Base-by-base conservation (phyloP, 768 basidiomycete species). In the Kwoniella heveanensis region DNA sequence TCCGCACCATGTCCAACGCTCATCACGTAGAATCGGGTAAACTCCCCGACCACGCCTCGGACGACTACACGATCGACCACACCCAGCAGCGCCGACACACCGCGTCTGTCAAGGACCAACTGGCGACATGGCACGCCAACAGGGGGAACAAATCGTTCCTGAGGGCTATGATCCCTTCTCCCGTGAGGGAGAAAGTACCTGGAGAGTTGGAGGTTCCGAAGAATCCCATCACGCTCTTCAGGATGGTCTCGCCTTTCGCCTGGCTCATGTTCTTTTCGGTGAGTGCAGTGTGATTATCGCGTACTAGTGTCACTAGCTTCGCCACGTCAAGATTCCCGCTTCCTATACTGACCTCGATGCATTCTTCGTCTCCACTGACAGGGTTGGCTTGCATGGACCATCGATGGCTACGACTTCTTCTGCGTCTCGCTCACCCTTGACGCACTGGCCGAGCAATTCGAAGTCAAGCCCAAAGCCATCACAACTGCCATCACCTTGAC, bases 341-440 rank as follows among this genome's bases (percentile, higher is more conserved):
- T n/a, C n/a, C n/a, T n/a, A n/a, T n/a, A n/a, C n/a, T n/a, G n/a
- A n/a, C n/a, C n/a, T n/a, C n/a, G n/a, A n/a, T n/a, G n/a, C n/a
- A n/a, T n/a, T n/a, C n/a, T n/a, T n/a, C n/a, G n/a, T n/a, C n/a
- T n/a, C n/a, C n/a, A n/a, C n/a, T 15, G 36, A 21, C 67, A 88
- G 87, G 72, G 60, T 44, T 91, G 88, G 88, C 82, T 92, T 13
- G 90, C 90, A 0, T 93, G 91, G 91, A 89, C 88, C 1, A 88
- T 86, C 79, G 91, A 92, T 73, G 90, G 90, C 0, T 86, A 90
- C 76, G 92, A 92, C 76, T 92, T 90, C 80, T 93, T 92, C 82
- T 84, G 85, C 12, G 91, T 83, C 62, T 79, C 78, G 24, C 72
- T 82, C 8, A 78, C 80, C 0, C 74, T 81, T 54, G 64, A 72